Base-by-base conservation (phyloP, 306 rosid genomes). In the Rosa multiflora region DNA sequence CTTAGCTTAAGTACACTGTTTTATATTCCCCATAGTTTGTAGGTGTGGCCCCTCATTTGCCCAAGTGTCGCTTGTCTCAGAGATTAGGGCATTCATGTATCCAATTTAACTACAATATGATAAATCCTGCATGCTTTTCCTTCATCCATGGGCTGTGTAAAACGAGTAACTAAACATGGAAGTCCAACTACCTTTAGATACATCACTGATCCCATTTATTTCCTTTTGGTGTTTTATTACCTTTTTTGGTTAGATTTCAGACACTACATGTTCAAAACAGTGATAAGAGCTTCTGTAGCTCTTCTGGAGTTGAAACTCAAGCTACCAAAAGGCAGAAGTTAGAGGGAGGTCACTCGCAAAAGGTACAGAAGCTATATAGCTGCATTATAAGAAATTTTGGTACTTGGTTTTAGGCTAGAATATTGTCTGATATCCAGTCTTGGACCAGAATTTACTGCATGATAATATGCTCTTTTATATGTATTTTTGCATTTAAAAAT, bases 251-350 rank as follows among this genome's bases (percentile, higher is more conserved):
- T 86, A 96, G 99, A 85, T 89, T 86, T 77, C 93, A 84, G 85
- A 89, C 84, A 83, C 83, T 70, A 69, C 83, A 67, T 40, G 81
- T 80, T 78, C 87, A 87, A 71, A 82, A 85, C 85, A 81, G 79
- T 53, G 95, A 90, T 77, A 81, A 82, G 85, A 82, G 84, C 84
- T 70, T 82, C 32, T 81, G 83, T 77, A 78, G 75, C 49, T 75
- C 91, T 85, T 82, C 85, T 58, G 96, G 86, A 61, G 85, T 81
- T 35, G 98, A 91, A 90, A 85, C 73, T 77, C 98, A 93, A 86
- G 90, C 99, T 82, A 76, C 91, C 70, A 96, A 96, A 89, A 87
- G 97, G 73, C 99, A 93, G 83, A 96, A 91, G 84, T 85, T 96
- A 80, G 99, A 96, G 69, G 89, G 90, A 58, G 99, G 98, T 75